phyloP scores from a whole-genome alignment of 345 rosid genomes.

The Hibiscus trionum region DNA sequence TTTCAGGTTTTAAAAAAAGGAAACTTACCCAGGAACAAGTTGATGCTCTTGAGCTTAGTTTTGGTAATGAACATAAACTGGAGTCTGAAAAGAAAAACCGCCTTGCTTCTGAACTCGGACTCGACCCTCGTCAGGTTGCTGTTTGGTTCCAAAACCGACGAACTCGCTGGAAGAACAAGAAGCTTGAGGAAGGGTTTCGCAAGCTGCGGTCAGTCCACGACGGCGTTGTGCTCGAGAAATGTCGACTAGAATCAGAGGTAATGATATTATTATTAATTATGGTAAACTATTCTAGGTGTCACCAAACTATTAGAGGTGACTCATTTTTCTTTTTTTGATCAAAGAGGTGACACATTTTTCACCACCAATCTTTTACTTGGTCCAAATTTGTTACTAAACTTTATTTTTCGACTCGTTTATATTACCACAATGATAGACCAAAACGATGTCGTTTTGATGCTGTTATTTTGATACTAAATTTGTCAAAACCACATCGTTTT shows the following conservation, averaged over 20 bases:
- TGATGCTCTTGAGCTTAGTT: constrained; percentile 50
- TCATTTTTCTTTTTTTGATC: too few species aligned
- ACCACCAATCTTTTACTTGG: too few species aligned
- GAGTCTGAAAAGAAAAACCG: constrained; percentile 77
- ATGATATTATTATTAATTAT: too few species aligned
- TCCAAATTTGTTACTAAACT: too few species aligned
- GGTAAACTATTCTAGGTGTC: too few species aligned
- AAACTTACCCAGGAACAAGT: constrained; percentile 63
- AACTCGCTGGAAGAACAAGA: constrained; percentile 89
- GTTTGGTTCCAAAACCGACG: constrained; percentile 97
- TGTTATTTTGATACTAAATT: too few species aligned
- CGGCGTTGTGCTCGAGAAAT: constrained; percentile 41
- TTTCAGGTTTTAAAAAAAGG: constrained; percentile 49
- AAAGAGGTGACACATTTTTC: too few species aligned
- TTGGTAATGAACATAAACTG: constrained; percentile 66
- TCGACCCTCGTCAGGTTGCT: constrained; percentile 96
- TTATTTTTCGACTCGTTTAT: too few species aligned
- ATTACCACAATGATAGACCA: too few species aligned
- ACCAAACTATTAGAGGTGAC: too few species aligned
- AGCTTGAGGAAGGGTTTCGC: constrained; percentile 67
- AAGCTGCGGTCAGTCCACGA: constrained; percentile 49
- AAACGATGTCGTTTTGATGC: too few species aligned
- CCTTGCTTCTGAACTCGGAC: constrained; percentile 71
- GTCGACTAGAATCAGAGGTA: constrained; percentile 77
- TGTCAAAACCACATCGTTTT: too few species aligned